Evolutionary conservation across 164 flowering plant genomes (phyloP), one percentile per base, ranked within the genome.

Genomic region (Euptelea pleiosperma): DNA sequence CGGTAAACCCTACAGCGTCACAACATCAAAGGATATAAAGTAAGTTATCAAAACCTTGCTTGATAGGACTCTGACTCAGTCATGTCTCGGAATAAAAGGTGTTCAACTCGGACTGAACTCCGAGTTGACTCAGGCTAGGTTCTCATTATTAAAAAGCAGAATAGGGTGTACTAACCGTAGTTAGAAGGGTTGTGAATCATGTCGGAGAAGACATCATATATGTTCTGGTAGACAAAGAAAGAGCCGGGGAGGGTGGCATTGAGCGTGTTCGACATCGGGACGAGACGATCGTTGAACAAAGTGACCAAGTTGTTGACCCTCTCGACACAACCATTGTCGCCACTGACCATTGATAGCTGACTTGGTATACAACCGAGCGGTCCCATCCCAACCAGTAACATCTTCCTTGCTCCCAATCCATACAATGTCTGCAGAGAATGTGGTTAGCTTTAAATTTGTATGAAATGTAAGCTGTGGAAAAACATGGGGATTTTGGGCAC

Each of bases 331-430:
- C 62, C 53, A 3, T 37, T 42, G 19, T 48, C 16, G 21, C 42
- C 41, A 18, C n/a, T 60, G 16, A 24, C 73, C 64, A 49, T 63
- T 19, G 72, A 55, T 8, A 74, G 47, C 19, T 66, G 73, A 41
- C 66, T 58, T 0, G 74, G 77, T 63, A 70, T 70, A 63, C 77
- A 74, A 21, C 77, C 77, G 6, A 74, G 64, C 29, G 69, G 58
- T 1, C 74, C 74, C 45, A 60, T 4, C 9, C 71, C 71, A 24
- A 63, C 67, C 57, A 74, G 53, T 43, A 67, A 57, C 53, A 74
- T 63, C 67, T 74, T 69, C 35, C 73, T 59, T 21, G 73, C 73
- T 14, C 73, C 73, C 57, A 69, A 22, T 18, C 39, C 48, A 34
- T 69, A 69, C 55, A 69, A 39, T 46, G 35, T 62, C 77, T 74